phyloP scores from a whole-genome alignment of 805 yeast species.

The Yueomyces sinensis region DNA sequence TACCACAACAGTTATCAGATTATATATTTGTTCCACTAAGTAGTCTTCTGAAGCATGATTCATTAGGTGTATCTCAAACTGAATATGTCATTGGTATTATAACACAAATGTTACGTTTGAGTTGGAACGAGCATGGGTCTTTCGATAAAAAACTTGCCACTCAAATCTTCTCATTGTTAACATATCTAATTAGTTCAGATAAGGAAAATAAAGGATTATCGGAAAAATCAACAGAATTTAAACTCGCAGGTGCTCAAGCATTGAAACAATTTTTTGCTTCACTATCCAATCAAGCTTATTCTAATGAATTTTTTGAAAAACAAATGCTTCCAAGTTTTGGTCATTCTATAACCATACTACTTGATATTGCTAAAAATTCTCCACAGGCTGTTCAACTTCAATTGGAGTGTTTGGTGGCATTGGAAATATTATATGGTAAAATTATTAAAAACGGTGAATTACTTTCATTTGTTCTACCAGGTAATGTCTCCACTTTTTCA shows the following conservation, averaged over 20 bases:
- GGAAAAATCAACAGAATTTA: slow-evolving; percentile 24
- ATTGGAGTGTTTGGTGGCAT: slow-evolving; percentile 22
- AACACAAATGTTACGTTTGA: slow-evolving; percentile 28
- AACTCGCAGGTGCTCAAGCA: slow-evolving; percentile 25
- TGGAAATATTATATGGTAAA: slow-evolving; percentile 24
- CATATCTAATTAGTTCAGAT: slow-evolving; percentile 28
- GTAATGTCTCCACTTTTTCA: slow-evolving; percentile 33
- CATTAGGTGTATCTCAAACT: slow-evolving; percentile 33
- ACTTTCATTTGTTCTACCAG: slow-evolving; percentile 37
- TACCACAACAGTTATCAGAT: slow-evolving; percentile 38
- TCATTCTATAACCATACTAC: slow-evolving; percentile 32
- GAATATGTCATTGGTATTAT: slow-evolving; percentile 35
- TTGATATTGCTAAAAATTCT: slow-evolving; percentile 23
- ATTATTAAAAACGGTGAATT: slow-evolving; percentile 34
- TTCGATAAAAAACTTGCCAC: slow-evolving; percentile 27
- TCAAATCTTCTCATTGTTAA: slow-evolving; percentile 35
- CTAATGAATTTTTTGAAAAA: slow-evolving; percentile 8
- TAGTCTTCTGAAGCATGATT: slow-evolving; percentile 34
- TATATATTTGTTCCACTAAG: slow-evolving; percentile 51
- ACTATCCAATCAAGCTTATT: slow-evolving; percentile 18
- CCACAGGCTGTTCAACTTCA: slow-evolving; percentile 20
- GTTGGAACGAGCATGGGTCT: slow-evolving; percentile 32
- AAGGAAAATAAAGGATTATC: slow-evolving; percentile 12
- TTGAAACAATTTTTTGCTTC: slow-evolving; percentile 22
- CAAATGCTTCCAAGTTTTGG: slow-evolving; percentile 33